Conservation (phyloP, 1,139 yeast species). For the Kurtzmaniella quercitrusa region DNA sequence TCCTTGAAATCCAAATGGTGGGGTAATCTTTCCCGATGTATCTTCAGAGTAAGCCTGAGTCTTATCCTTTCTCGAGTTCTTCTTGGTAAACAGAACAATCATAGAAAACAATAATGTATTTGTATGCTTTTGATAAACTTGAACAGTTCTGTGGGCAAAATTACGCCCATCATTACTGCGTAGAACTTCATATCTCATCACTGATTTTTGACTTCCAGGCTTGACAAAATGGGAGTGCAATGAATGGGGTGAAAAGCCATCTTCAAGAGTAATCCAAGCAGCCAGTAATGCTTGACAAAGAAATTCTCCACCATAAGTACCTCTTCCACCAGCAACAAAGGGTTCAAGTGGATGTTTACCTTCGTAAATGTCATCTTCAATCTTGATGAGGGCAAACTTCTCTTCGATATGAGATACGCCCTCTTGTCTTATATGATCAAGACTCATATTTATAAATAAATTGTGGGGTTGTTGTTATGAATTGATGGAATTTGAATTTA, state of each 20-base stretch:
- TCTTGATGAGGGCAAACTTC: conserved; percentile 30
- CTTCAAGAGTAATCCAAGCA: conserved; percentile 32
- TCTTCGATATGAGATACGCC: conserved; percentile 22
- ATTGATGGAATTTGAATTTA: too few relatives aligned
- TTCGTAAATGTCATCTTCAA: conserved; percentile 25
- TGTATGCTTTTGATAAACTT: conserved; percentile 30
- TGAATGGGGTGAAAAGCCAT: conserved; percentile 34
- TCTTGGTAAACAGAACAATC: conserved; percentile 33
- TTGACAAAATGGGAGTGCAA: conserved; percentile 39
- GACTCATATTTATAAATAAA: background rate
- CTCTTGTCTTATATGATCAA: conserved; percentile 1
- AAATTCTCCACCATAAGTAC: conserved; percentile 42
- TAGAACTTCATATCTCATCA: conserved; percentile 34
- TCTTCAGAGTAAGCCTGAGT: conserved; percentile 5
- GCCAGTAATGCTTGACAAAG: conserved; percentile 33
- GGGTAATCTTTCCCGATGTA: conserved; percentile 11
- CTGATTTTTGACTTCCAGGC: conserved; percentile 30
- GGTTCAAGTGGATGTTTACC: conserved; percentile 39
- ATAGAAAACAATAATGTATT: conserved; percentile 28
- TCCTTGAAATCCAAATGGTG: conserved; percentile 30
- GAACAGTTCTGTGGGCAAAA: conserved; percentile 32
- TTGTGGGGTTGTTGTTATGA: background rate
- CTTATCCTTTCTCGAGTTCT: conserved; percentile 21
- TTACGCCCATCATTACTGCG: conserved; percentile 31
- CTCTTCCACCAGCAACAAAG: conserved; percentile 26